phyloP scores from a whole-genome alignment of 768 basidiomycete species.

The Rhizopogon vulgaris region DNA sequence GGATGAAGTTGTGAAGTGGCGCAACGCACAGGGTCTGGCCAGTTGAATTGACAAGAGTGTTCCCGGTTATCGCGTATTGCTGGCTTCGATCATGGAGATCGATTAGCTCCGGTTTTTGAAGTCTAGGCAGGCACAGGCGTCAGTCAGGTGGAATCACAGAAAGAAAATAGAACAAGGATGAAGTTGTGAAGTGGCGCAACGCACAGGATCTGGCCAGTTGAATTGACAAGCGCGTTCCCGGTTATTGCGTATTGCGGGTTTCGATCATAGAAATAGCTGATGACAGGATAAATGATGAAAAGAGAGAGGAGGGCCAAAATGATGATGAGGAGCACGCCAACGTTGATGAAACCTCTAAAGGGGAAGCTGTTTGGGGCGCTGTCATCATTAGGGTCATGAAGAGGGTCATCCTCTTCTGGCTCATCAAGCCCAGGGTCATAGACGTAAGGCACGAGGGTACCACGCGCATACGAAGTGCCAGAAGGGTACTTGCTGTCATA shows the following conservation, averaged over 20 bases:
- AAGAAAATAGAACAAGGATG: background rate
- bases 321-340: conserved; percentile 61
- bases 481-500: conserved; percentile 65
- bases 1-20: background rate
- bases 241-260: conserved; percentile 40
- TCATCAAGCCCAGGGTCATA: conserved; percentile 62
- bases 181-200: conserved; percentile 26
- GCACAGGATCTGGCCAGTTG: conserved; percentile 57
- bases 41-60: conserved; percentile 59
- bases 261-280: conserved; percentile 37
- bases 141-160: conserved; percentile 7
- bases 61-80: conserved; percentile 49
- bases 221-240: conserved; percentile 63
- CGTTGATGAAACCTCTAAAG: conserved; percentile 57
- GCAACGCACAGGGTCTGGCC: conserved; percentile 53
- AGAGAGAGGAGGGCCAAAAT: conserved; percentile 57
- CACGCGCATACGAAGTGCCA: conserved; percentile 22
- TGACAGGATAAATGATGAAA: conserved; percentile 81
- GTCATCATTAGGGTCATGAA: conserved; percentile 55
- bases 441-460: conserved; percentile 57
- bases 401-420: conserved; percentile 66
- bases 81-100: conserved; percentile 43
- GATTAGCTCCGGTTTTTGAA: conserved; percentile 52
- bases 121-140: conserved; percentile 5
- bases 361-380: conserved; percentile 21